A percentile compares a stretch with the other conserved stretches of the same genome.
These are phyloP conservation scores for Naganishia sp. DNA, from an alignment of 1,284 basidiomycete species.

Conservation along the genomic window DNA sequence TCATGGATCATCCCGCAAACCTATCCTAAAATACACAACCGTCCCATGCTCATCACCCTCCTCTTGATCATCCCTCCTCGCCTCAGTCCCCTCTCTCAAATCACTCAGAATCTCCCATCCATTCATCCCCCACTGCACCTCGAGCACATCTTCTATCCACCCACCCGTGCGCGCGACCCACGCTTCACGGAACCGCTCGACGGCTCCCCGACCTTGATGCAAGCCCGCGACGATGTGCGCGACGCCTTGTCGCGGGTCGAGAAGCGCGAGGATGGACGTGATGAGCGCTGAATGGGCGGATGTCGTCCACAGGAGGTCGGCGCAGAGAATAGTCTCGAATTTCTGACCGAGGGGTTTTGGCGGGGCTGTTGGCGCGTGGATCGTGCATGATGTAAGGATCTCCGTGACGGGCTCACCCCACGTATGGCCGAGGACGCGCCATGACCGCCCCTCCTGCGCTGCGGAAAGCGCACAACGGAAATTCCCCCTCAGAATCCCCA, in stretches of 20 bases:
- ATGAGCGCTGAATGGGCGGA: slow-evolving; percentile 44
- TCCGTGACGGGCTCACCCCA: slow-evolving; percentile 11
- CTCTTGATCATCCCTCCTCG: slow-evolving; percentile 35
- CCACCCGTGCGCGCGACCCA: slow-evolving; percentile 37
- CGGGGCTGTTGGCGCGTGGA: background rate
- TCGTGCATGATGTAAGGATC: background rate
- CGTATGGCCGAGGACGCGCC: slow-evolving; percentile 32
- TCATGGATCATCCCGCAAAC: slow-evolving; percentile 7
- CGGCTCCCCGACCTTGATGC: slow-evolving; percentile 50
- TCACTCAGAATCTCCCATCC: slow-evolving; percentile 40
- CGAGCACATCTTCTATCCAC: slow-evolving; percentile 31
- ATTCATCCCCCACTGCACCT: slow-evolving; percentile 41
- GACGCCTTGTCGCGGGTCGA: slow-evolving; percentile 36
- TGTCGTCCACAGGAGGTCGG: slow-evolving; percentile 50
- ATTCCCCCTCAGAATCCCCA: slow-evolving; percentile 32
- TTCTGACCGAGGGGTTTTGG: background rate
- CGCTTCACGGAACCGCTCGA: slow-evolving; percentile 42
- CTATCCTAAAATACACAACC: slow-evolving; percentile 46
- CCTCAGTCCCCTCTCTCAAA: slow-evolving; percentile 34
- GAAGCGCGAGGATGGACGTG: slow-evolving; percentile 41
- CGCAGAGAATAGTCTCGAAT: slow-evolving; percentile 47
- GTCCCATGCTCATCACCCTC: slow-evolving; percentile 49
- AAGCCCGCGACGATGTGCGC: slow-evolving; percentile 50
- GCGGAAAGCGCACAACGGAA: slow-evolving; percentile 9
- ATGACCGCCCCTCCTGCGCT: background rate